Evolutionary conservation across 371 early-diverging fungal species (phyloP), one percentile per base, ranked within the genome.

Genomic region (Apophysomyces trapeziformis): DNA sequence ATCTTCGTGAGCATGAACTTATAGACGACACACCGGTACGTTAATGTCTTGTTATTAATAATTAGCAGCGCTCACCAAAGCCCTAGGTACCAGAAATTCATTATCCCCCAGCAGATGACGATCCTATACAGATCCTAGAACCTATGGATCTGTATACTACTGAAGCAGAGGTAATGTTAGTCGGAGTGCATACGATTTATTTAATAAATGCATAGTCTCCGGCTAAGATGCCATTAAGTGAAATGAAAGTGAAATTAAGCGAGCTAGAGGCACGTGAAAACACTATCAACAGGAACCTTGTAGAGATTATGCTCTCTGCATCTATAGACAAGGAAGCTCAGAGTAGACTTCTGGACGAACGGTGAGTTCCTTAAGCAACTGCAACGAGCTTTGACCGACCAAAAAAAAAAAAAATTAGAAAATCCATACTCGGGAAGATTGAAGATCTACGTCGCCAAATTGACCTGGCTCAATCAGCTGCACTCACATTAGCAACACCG

Each of bases 201-300:
- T 21, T 50, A 8, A 50, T 11, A 9, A 8, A 7, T 50, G 8
- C n/a, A 4, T 21, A 50, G 54, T 26, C 21, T 18, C 21, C 54
- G 5, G 54, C 16, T 7, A 21, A 16, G 8, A 5, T 50, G 4
- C 54, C n/a, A 21, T 50, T 50, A 26, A n/a, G 21, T 16, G 54
- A 50, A 21, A 18, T 50, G 21, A 50, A 50, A 21, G 54, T 21
- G 16, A 16, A 50, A 18, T 26, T 50, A 26, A 21, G 16, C 16
- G 54, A 16, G 21, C 11, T 63, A 39, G 63, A 63, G 41, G 56
- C 13, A 7, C 56, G 56, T 11, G 57, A 63, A 50, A 63, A 50
- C 18, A 13, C 18, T 18, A 63, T 63, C 6, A 63, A 63, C 18
- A 57, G 57, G 38, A 21, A 63, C 3, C 63, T 63, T n/a, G 63